These are phyloP conservation scores for Paecilomyces dactylethromorphus DNA, from an alignment of 2,329 filamentous ascomycete genomes.

Conservation along the genomic window DNA sequence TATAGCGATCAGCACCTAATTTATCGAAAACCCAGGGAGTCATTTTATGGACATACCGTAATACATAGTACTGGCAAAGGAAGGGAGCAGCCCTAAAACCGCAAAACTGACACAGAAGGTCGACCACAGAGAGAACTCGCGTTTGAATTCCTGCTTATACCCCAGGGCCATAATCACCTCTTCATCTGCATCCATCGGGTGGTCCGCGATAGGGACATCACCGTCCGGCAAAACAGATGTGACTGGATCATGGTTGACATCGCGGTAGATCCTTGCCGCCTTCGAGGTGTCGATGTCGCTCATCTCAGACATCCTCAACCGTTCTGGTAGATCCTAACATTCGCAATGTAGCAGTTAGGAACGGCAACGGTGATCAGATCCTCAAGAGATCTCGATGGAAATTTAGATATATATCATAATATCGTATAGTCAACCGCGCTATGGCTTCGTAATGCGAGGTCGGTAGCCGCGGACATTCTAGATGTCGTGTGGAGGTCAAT, in stretches of 20 bases:
- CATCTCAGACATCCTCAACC: background rate
- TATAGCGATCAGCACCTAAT: constrained; percentile 7
- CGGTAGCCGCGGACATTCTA: background rate
- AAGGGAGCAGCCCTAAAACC: constrained; percentile 63
- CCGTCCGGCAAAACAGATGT: constrained; percentile 31
- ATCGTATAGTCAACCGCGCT: background rate
- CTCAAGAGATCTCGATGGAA: background rate
- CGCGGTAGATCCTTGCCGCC: constrained; percentile 9
- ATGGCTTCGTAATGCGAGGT: background rate
- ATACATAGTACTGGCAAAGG: constrained; percentile 64
- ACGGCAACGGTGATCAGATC: background rate
- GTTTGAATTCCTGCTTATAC: constrained; percentile 58
- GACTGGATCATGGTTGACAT: constrained; percentile 24
- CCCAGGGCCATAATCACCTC: constrained; percentile 36
- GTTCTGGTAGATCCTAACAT: background rate
- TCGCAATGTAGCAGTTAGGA: background rate
- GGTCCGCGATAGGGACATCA: constrained; percentile 29
- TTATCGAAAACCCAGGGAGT: background rate
- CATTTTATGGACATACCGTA: constrained; percentile 51
- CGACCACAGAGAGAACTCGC: constrained; percentile 68
- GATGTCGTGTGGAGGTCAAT: background rate
- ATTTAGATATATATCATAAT: background rate
- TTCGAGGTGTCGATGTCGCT: constrained; percentile 8
- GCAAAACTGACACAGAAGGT: constrained; percentile 70
- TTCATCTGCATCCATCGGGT: constrained; percentile 34